A percentile compares a stretch with the other conserved stretches of the same genome.
Evolutionary conservation across 2,329 filamentous ascomycete genomes (phyloP).

Genomic region (Fusarium sp.): DNA sequence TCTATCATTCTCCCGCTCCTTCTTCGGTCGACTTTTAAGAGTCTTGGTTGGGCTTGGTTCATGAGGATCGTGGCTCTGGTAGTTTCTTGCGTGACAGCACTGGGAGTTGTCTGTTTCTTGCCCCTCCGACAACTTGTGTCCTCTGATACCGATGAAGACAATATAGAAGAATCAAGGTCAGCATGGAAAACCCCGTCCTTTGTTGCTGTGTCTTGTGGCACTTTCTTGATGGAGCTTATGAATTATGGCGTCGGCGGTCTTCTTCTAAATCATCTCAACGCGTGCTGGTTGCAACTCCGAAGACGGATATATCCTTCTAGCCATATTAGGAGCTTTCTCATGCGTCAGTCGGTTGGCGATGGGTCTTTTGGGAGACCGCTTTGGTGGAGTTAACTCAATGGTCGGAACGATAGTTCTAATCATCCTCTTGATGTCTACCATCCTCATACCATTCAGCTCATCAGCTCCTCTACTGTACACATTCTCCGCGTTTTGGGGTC

Average conservation of each 20-base stretch:
- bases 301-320: conserved; percentile 57
- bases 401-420: conserved; percentile 44
- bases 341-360: conserved; percentile 57
- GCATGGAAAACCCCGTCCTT: conserved; percentile 56
- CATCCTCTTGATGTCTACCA: conserved; percentile 52
- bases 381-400: conserved; percentile 57
- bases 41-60: conserved; percentile 50
- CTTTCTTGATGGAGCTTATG: conserved; percentile 61
- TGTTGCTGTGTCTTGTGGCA: conserved; percentile 52
- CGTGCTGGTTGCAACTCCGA: conserved; percentile 47
- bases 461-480: conserved; percentile 54
- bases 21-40: conserved; percentile 42
- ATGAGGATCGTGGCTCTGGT: conserved; percentile 48
- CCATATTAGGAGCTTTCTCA: conserved; percentile 57
- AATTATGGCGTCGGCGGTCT: conserved; percentile 59
- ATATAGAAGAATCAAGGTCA: not conserved
- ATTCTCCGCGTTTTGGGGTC: conserved; percentile 59
- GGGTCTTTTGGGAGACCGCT: conserved; percentile 54
- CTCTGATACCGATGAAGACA: not conserved
- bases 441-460: conserved; percentile 58
- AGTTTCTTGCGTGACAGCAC: conserved; percentile 35
- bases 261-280: conserved; percentile 58
- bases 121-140: conserved; percentile 42
- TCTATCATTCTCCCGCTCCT: conserved; percentile 50
- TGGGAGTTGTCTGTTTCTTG: conserved; percentile 51